Evolutionary conservation across 1,139 yeast species (phyloP).

Genomic region (Suhomyces ambrosiae): DNA sequence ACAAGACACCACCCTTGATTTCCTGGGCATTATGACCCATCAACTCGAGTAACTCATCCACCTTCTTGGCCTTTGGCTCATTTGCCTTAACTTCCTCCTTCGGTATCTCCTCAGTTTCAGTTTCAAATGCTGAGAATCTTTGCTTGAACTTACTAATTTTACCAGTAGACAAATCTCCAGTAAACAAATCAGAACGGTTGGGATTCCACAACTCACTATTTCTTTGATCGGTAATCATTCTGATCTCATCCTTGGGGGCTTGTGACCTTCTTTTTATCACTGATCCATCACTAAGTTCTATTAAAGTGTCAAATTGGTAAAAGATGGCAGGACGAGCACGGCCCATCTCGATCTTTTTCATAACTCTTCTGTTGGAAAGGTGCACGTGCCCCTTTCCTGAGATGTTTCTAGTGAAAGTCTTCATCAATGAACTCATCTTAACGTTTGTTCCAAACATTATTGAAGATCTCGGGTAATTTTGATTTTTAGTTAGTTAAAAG

Average conservation of each 20-base stretch:
- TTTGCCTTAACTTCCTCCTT: conserved; percentile 14
- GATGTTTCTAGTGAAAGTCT: conserved; percentile 25
- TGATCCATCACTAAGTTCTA: conserved; percentile 92
- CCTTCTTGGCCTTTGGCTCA: conserved; percentile 17
- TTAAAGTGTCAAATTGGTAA: conserved; percentile 82
- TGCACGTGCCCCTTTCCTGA: conserved; percentile 35
- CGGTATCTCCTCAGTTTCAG: conserved; percentile 23
- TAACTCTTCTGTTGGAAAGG: conserved; percentile 53
- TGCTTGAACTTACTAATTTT: conserved; percentile 82
- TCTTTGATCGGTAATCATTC: conserved; percentile 88
- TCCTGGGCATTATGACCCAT: conserved; percentile 65
- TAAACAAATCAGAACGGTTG: conserved; percentile 71
- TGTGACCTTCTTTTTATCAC: conserved; percentile 82
- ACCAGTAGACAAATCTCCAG: conserved; percentile 81
- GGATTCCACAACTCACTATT: conserved; percentile 88
- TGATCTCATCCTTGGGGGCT: conserved; percentile 82
- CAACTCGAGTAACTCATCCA: conserved; percentile 59
- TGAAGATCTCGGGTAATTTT: neutral
- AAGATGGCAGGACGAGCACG: conserved; percentile 92
- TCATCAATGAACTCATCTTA: conserved; percentile 1
- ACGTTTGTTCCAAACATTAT: neutral
- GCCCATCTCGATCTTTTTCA: conserved; percentile 63
- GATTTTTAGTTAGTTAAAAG: neutral
- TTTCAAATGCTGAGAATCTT: conserved; percentile 62
- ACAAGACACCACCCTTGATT: conserved; percentile 66